Evolutionary conservation across 352 stramenopile genomes (phyloP).

Genomic region (Phytopythium mirpurense): DNA sequence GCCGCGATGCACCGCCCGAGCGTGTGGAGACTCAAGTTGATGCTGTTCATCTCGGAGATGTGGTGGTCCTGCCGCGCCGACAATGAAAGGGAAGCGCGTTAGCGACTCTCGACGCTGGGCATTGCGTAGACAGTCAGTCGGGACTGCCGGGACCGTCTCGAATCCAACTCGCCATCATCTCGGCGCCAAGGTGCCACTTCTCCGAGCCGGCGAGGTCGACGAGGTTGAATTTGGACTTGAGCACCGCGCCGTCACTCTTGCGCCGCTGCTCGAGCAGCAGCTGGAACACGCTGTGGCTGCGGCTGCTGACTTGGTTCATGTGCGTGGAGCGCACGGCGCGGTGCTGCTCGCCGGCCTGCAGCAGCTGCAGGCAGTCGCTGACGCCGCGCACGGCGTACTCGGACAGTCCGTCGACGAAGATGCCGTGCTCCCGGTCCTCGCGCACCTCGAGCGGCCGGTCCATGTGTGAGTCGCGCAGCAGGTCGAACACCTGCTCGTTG

Average conservation of each 20-base stretch:
- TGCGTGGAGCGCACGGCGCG: constrained; percentile 88
- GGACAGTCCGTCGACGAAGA: constrained; percentile 90
- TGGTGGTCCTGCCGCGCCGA: constrained; percentile 44
- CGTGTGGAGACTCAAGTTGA: constrained; percentile 91
- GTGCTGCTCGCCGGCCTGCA: constrained; percentile 82
- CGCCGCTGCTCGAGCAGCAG: constrained; percentile 74
- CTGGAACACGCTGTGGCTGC: constrained; percentile 89
- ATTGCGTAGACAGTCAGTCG: no score
- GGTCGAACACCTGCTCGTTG: constrained; percentile 90
- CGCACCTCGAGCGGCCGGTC: constrained; percentile 73
- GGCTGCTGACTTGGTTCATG: constrained; percentile 89
- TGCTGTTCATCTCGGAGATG: constrained; percentile 93
- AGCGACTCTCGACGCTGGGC: no score
- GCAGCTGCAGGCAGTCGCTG: constrained; percentile 79
- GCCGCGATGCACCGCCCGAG: constrained; percentile 86
- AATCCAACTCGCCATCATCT: constrained; percentile 64
- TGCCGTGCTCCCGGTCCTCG: constrained; percentile 79
- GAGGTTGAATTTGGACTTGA: constrained; percentile 93
- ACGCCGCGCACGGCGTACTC: constrained; percentile 87
- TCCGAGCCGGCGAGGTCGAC: constrained; percentile 93
- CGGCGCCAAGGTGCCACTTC: constrained; percentile 86
- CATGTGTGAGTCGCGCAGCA: constrained; percentile 82
- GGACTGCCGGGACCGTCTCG: no score
- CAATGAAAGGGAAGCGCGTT: neutral
- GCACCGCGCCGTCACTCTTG: constrained; percentile 46